Conservation (phyloP, 306 rosid genomes). For the Fragaria ananassa region DNA sequence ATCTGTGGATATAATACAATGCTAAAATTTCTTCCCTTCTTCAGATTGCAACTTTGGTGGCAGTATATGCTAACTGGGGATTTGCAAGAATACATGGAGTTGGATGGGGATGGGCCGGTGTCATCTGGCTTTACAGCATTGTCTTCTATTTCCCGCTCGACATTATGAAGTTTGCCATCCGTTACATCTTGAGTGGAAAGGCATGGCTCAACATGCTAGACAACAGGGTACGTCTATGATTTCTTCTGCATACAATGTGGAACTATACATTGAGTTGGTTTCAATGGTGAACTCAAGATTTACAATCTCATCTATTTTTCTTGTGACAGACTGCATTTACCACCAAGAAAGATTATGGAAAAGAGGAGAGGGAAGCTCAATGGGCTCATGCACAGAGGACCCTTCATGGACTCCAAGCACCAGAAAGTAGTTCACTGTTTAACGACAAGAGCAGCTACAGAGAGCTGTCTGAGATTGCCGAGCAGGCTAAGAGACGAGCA, state of each 20-base stretch:
- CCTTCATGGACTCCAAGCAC: constrained; percentile 92
- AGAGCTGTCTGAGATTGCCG: constrained; percentile 94
- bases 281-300: constrained; percentile 15
- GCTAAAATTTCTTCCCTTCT: constrained; percentile 19
- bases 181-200: constrained; percentile 92
- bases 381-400: constrained; percentile 99
- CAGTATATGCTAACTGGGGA: constrained; percentile 92
- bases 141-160: constrained; percentile 87
- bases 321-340: constrained; percentile 89
- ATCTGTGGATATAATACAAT: neutral
- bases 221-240: constrained; percentile 57
- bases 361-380: constrained; percentile 93
- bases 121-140: constrained; percentile 89
- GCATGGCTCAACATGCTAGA: constrained; percentile 90
- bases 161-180: constrained; percentile 67
- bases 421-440: constrained; percentile 52
- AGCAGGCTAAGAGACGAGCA: constrained; percentile 98
- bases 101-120: constrained; percentile 99
- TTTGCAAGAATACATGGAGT: constrained; percentile 78
- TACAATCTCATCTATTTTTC: constrained; percentile 2
- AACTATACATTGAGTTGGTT: constrained; percentile 9
- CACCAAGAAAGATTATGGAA: constrained; percentile 97
- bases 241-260: neutral
- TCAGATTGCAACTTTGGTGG: constrained; percentile 85
- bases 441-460: constrained; percentile 83